Percentiles rank a stretch among this genome's conserved stretches.
Conservation (phyloP, 495 filamentous ascomycete species). For the Talaromyces adpressus region DNA sequence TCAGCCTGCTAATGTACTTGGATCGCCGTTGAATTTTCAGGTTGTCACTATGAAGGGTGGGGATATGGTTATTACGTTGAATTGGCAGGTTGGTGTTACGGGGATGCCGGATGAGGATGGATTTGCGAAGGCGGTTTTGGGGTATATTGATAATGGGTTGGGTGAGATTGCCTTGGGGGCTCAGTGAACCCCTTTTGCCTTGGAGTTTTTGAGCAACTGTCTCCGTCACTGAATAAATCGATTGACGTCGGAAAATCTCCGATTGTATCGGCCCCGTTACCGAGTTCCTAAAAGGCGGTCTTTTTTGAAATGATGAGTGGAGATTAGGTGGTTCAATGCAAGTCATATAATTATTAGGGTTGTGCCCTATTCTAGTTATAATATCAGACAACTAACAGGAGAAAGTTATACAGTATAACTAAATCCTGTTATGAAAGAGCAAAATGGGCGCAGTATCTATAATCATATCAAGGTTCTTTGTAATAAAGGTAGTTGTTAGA, state of each 20-base stretch:
- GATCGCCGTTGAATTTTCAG: slow-evolving; percentile 12
- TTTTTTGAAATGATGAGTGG: background rate
- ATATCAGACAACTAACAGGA: no score
- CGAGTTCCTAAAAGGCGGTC: background rate
- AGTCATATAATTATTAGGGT: background rate
- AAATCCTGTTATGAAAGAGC: no score
- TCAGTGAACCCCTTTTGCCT: no score
- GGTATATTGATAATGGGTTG: background rate
- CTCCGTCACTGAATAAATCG: background rate
- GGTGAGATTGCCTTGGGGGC: background rate
- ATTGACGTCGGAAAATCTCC: background rate
- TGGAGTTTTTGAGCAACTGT: no score
- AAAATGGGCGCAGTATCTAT: no score
- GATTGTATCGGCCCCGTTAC: background rate
- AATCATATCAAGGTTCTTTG: no score
- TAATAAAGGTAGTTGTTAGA: no score
- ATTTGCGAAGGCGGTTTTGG: slow-evolving; percentile 9
- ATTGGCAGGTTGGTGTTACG: slow-evolving; percentile 15
- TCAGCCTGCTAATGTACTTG: slow-evolving; percentile 14
- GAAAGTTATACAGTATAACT: no score
- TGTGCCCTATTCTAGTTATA: background rate
- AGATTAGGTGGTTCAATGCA: background rate
- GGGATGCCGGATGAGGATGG: slow-evolving; percentile 11
- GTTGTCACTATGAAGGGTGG: slow-evolving; percentile 11
- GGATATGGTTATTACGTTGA: slow-evolving; percentile 17